Evolutionary conservation across 2,329 filamentous ascomycete genomes (phyloP).

Genomic region (Metarhizium robertsii): DNA sequence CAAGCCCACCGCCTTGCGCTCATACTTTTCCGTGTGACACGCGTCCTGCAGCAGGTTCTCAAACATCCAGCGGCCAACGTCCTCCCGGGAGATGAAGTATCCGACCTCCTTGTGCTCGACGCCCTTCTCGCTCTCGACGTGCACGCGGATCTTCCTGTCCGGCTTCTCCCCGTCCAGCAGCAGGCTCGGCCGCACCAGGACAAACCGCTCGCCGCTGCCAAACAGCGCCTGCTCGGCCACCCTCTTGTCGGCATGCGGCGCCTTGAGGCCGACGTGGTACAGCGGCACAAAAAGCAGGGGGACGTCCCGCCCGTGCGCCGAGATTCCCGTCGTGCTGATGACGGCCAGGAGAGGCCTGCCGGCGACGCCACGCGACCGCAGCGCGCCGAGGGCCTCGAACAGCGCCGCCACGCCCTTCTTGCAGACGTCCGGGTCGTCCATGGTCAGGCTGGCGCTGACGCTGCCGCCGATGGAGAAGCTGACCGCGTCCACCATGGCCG

Average conservation of each 20-base stretch:
- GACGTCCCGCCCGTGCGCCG: conserved; percentile 14
- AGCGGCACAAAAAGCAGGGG: conserved; percentile 33
- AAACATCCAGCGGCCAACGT: conserved; percentile 32
- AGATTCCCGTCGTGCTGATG: conserved; percentile 33
- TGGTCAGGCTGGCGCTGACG: conserved; percentile 13
- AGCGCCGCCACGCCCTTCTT: conserved; percentile 25
- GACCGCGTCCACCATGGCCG: conserved; percentile 27
- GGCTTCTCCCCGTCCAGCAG: conserved; percentile 18
- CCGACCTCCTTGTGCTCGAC: conserved; percentile 27
- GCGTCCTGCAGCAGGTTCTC: conserved; percentile 22
- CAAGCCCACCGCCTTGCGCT: conserved; percentile 20
- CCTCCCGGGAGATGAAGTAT: conserved; percentile 30
- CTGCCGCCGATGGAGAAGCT: conserved; percentile 29
- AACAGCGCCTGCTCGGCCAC: conserved; percentile 31
- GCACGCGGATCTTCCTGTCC: conserved; percentile 16
- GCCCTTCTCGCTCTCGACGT: conserved; percentile 23
- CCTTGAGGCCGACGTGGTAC: conserved; percentile 30
- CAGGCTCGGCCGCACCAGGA: conserved; percentile 29
- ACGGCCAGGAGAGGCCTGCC: conserved; percentile 25
- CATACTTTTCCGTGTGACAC: conserved; percentile 9
- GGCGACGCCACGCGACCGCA: conserved; percentile 11
- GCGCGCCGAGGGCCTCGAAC: conserved; percentile 19
- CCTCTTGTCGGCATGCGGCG: conserved; percentile 38
- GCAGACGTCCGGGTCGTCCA: conserved; percentile 31
- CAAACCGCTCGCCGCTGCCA: conserved; percentile 22